Conservation (phyloP, 768 basidiomycete genomes). For the Mycena belliarum region DNA sequence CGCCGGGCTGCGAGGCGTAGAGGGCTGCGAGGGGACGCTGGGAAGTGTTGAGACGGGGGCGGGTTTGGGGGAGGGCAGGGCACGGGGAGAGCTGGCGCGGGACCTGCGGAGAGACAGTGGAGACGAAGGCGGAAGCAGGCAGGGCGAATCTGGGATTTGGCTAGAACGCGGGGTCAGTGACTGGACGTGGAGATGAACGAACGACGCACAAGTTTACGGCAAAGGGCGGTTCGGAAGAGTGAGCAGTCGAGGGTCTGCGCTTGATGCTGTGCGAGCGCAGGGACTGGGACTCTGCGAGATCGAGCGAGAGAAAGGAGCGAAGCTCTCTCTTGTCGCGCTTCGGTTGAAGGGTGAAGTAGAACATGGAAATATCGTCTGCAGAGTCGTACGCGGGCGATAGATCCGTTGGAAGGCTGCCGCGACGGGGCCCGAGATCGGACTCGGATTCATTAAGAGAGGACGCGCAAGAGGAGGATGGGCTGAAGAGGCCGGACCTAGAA, state of each 20-base stretch:
- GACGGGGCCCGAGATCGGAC: slow-evolving; percentile 14
- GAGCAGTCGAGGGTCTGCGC: slow-evolving; percentile 26
- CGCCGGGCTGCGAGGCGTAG: background rate
- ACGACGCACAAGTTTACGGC: slow-evolving; percentile 8
- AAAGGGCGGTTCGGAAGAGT: slow-evolving; percentile 9
- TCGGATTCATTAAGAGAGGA: slow-evolving; percentile 5
- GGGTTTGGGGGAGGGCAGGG: slow-evolving; percentile 17
- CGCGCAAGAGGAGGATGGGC: slow-evolving; percentile 30
- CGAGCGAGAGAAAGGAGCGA: slow-evolving; percentile 52
- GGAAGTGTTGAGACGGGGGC: slow-evolving; percentile 10
- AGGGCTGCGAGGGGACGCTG: background rate
- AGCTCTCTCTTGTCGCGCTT: slow-evolving; percentile 30
- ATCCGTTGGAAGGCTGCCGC: slow-evolving; percentile 23
- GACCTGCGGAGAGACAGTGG: slow-evolving; percentile 6
- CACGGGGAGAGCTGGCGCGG: slow-evolving; percentile 12
- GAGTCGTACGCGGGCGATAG: slow-evolving; percentile 15
- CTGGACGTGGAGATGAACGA: background rate
- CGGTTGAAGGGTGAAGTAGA: slow-evolving; percentile 40
- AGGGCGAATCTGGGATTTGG: slow-evolving; percentile 8
- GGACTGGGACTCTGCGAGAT: slow-evolving; percentile 42
- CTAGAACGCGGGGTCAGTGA: background rate
- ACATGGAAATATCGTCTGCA: slow-evolving; percentile 28
- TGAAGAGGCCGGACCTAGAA: slow-evolving; percentile 39
- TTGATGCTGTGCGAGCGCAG: slow-evolving; percentile 30
- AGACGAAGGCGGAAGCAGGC: slow-evolving; percentile 2